These are phyloP conservation scores for Fusarium xyrophilum DNA, from an alignment of 2,329 filamentous ascomycete genomes.

Conservation along the genomic window DNA sequence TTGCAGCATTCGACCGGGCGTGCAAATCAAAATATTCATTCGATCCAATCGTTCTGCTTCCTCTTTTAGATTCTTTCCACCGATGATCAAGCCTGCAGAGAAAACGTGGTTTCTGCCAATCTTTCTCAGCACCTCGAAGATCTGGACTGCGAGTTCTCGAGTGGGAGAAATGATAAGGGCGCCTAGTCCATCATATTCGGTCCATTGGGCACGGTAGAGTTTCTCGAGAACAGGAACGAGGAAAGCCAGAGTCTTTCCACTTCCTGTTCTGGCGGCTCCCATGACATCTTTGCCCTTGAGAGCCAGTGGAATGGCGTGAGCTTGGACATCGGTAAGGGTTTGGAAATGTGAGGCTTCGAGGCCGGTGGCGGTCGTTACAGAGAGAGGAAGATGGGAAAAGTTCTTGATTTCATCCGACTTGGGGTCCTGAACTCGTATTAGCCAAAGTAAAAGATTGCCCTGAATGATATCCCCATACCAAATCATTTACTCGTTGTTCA, in stretches of 20 bases:
- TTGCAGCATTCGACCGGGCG: conserved; percentile 92
- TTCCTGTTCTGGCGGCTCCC: conserved; percentile 93
- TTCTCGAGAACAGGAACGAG: conserved; percentile 91
- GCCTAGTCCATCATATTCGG: conserved; percentile 87
- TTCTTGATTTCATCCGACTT: conserved; percentile 66
- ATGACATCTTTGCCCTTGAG: conserved; percentile 88
- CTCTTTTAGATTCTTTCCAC: conserved; percentile 88
- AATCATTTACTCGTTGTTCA: conserved; percentile 44
- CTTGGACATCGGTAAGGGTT: conserved; percentile 88
- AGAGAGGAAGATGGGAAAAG: conserved; percentile 88
- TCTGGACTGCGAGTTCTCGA: conserved; percentile 93
- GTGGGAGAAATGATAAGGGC: conserved; percentile 94
- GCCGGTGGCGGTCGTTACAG: conserved; percentile 77
- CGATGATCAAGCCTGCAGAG: conserved; percentile 91
- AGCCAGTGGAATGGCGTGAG: conserved; percentile 84
- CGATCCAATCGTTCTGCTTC: conserved; percentile 82
- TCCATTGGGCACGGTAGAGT: conserved; percentile 86
- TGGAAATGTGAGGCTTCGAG: conserved; percentile 89
- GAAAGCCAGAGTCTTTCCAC: conserved; percentile 94
- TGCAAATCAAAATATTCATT: conserved; percentile 98
- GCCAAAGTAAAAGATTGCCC: neutral
- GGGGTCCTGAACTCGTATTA: conserved; percentile 57
- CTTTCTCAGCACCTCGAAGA: conserved; percentile 91
- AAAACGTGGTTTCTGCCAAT: conserved; percentile 89
- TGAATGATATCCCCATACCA: conserved; percentile 39